phyloP scores from a whole-genome alignment of 2,329 filamentous ascomycete genomes.

The Boeremia lycopersici region DNA sequence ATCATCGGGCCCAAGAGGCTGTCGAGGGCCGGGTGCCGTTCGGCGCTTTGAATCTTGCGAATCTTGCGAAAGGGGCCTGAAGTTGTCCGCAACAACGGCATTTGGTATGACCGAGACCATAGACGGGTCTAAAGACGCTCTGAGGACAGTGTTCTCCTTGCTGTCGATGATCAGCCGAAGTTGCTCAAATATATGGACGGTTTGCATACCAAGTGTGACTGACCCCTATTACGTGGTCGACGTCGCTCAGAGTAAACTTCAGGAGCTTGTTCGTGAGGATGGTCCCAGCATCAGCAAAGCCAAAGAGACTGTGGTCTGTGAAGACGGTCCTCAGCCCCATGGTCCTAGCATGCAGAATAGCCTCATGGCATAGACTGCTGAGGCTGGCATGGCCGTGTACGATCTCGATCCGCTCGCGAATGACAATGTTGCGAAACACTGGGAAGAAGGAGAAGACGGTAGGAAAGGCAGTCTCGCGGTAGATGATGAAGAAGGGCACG shows the following conservation, averaged over 20 bases:
- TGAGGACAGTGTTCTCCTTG: conserved; percentile 96
- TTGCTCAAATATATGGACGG: no score
- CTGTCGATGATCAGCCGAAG: conserved; percentile 53
- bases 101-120: conserved; percentile 99
- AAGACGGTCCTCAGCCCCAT: conserved; percentile 97
- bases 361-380: conserved; percentile 92
- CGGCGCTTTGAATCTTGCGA: conserved; percentile 26
- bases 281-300: conserved; percentile 93
- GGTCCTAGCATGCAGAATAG: conserved; percentile 89
- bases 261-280: conserved; percentile 97
- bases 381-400: conserved; percentile 96
- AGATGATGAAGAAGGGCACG: conserved; percentile 94
- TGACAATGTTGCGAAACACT: conserved; percentile 93
- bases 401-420: conserved; percentile 93
- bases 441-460: conserved; percentile 99
- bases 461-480: conserved; percentile 89
- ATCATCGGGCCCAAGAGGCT: conserved; percentile 78
- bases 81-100: conserved; percentile 95
- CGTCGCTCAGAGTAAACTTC: conserved; percentile 94
- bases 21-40: conserved; percentile 61
- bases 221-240: conserved; percentile 97
- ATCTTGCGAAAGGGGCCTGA: conserved; percentile 69
- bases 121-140: conserved; percentile 90
- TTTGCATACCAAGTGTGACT: conserved; percentile 87
- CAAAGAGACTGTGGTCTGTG: conserved; percentile 96